Conservation (phyloP, 2,329 filamentous ascomycete genomes). For the Xylogone sp. region DNA sequence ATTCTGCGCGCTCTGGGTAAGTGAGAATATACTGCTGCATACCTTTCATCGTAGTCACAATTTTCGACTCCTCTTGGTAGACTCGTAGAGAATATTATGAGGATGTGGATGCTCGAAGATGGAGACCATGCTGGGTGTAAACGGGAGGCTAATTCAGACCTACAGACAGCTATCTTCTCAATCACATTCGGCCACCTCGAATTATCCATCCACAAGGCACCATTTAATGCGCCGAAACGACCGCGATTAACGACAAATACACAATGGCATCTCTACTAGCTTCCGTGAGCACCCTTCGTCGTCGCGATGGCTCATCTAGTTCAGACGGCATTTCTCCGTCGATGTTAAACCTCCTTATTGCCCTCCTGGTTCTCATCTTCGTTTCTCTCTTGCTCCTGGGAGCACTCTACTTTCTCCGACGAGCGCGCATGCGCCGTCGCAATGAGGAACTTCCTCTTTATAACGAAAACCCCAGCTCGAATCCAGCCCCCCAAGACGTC, state of each 20-base stretch:
- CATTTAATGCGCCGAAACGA: neutral
- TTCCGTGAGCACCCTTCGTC: neutral
- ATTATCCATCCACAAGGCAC: neutral
- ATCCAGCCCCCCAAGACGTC: slow-evolving; percentile 8
- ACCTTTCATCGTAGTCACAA: no score
- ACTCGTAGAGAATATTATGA: no score
- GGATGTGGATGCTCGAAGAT: no score
- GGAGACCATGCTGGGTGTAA: neutral
- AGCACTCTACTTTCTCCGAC: slow-evolving; percentile 53
- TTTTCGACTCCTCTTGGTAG: no score
- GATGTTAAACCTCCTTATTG: slow-evolving; percentile 74
- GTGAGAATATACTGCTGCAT: no score
- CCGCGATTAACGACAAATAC: neutral
- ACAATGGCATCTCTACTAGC: neutral
- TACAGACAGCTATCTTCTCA: neutral
- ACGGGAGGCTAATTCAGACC: neutral
- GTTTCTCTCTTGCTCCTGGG: slow-evolving; percentile 65
- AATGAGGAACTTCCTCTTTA: slow-evolving; percentile 62
- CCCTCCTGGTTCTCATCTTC: slow-evolving; percentile 74
- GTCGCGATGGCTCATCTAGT: neutral
- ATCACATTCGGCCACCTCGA: neutral
- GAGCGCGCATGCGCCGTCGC: slow-evolving; percentile 62
- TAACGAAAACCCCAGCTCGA: slow-evolving; percentile 40
- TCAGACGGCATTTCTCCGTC: slow-evolving; percentile 32
- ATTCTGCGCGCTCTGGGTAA: neutral